Conservation (phyloP, 2,329 filamentous ascomycete species). For the Neopestalotiopsis rosae region DNA sequence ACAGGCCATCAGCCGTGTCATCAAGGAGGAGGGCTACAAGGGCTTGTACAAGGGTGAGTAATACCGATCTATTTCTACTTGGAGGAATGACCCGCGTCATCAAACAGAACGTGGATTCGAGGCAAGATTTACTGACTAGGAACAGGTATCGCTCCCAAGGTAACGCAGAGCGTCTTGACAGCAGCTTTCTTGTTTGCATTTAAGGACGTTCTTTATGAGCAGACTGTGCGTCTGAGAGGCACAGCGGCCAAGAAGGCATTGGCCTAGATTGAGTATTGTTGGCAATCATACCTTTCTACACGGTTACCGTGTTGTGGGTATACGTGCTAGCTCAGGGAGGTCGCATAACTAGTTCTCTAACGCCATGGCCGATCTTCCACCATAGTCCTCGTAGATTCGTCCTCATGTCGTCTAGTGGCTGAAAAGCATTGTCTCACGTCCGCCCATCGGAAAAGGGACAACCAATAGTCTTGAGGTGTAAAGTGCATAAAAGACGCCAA, state of each 20-base stretch:
- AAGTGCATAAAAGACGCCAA: neutral
- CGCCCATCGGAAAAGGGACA: neutral
- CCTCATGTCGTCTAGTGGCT: neutral
- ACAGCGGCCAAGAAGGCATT: conserved; percentile 23
- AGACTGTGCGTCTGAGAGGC: conserved; percentile 71
- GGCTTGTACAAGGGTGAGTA: conserved; percentile 88
- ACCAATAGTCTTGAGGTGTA: neutral
- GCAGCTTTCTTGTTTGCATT: conserved; percentile 97
- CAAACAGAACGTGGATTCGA: neutral
- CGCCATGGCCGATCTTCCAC: neutral
- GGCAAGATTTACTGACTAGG: conserved; percentile 19
- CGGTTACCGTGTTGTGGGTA: neutral
- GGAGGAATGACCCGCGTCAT: neutral
- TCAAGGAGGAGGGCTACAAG: conserved; percentile 87
- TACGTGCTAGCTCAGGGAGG: too few species aligned
- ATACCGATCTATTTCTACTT: neutral
- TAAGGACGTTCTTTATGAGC: conserved; percentile 93
- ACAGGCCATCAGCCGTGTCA: conserved; percentile 76
- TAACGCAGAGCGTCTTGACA: conserved; percentile 95
- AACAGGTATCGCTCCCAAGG: conserved; percentile 90
- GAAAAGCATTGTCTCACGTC: neutral
- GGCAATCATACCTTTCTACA: neutral
- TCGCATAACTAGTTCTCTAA: neutral
- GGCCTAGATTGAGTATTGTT: neutral
- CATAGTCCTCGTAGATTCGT: neutral